A percentile compares a stretch with the other conserved stretches of the same genome.
Evolutionary conservation across 2,329 filamentous ascomycete genomes (phyloP).

Genomic region (Hypoxylon sp.): DNA sequence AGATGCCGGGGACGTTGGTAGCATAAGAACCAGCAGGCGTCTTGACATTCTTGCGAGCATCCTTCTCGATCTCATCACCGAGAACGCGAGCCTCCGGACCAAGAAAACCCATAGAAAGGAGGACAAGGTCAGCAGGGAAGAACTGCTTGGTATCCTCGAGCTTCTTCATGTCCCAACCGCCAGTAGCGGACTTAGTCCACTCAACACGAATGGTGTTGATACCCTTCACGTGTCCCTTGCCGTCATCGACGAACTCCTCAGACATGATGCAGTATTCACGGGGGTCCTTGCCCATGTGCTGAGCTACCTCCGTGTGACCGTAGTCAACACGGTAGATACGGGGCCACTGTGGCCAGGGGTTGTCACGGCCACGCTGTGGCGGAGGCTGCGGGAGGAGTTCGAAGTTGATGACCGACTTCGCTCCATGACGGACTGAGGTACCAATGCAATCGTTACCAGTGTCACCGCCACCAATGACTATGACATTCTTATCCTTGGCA

Average conservation of each 20-base stretch:
- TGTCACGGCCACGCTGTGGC: conserved; percentile 89
- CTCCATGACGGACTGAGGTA: conserved; percentile 94
- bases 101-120: conserved; percentile 97
- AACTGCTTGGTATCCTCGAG: conserved; percentile 93
- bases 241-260: conserved; percentile 94
- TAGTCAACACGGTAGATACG: conserved; percentile 99
- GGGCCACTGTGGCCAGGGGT: conserved; percentile 99
- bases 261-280: conserved; percentile 99
- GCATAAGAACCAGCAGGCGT: conserved; percentile 88
- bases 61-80: conserved; percentile 90
- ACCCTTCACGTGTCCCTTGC: conserved; percentile 88
- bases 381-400: conserved; percentile 95
- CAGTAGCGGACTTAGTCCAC: conserved; percentile 90
- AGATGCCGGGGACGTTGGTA: conserved; percentile 90
- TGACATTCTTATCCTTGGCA: conserved; percentile 94
- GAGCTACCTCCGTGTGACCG: conserved; percentile 94
- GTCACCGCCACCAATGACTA: conserved; percentile 97
- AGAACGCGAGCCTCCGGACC: conserved; percentile 92
- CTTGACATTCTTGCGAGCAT: conserved; percentile 96
- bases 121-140: conserved; percentile 95
- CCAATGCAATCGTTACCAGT: conserved; percentile 99
- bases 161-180: conserved; percentile 99
- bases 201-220: conserved; percentile 97
- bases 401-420: conserved; percentile 96
- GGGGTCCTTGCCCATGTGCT: conserved; percentile 95